Evolutionary conservation across 2,329 filamentous ascomycete species (phyloP), one percentile per base, ranked within the genome.

Genomic region (Stachybotrys chartarum): DNA sequence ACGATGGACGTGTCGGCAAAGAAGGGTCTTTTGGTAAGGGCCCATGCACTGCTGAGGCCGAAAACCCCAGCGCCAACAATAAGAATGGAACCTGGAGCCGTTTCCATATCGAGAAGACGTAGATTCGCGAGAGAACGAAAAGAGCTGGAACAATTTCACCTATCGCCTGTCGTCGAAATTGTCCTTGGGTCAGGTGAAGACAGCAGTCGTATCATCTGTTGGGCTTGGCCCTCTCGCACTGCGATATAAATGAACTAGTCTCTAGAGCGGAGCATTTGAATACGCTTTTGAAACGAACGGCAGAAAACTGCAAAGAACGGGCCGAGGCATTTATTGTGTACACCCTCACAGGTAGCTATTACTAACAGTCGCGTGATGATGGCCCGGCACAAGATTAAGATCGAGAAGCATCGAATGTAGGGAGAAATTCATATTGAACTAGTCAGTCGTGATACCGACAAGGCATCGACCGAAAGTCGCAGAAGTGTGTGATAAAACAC

Each of bases 11-110:
- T 78, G 54, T 71, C 58, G 58, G 75, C 63, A 72, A 84, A 83
- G 58, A 68, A 74, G 44, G 83, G 74, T 42, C 87, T 83, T 60
- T 80, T 78, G 57, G 86, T 76, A 50, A 97, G 80, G 14, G 88
- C 80, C 60, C 86, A 83, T 53, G 91, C 89, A 7, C 78, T 80
- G 56, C 72, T 70, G 55, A 81, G 78, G 60, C 84, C 84, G 61
- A 86, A 86, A 58, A 84, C 81, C 49, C 84, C 84, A n/a, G 82
- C 82, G 55, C 87, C 87, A 54, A 90, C 71, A 59, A 91, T 86
- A 55, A 91, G 77, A 63, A 90, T 78, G 18, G 80, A 80, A 50
- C 70, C 66, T 16, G 77, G 78, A 17, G 64, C 55, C 30, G 54
- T 56, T 54, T 68, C 62, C 70, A 72, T 72, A 54, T 59, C 5